Evolutionary conservation across 1,139 yeast genomes (phyloP).

Genomic region (Debaryomyces robertsiae): DNA sequence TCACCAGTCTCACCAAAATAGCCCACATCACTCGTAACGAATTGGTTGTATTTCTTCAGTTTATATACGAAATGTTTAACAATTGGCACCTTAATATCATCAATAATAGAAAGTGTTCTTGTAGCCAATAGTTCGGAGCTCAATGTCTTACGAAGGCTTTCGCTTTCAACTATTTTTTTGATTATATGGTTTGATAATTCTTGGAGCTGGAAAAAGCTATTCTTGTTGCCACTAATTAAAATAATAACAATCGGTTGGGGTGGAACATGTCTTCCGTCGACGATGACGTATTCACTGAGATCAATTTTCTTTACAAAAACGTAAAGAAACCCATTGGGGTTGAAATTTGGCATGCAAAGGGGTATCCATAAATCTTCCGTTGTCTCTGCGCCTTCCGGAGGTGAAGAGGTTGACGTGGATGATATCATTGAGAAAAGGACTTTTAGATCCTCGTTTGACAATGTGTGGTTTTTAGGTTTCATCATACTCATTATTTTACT

Average conservation of each 20-base stretch:
- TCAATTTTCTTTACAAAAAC: constrained; percentile 69
- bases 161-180: constrained; percentile 38
- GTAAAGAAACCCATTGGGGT: constrained; percentile 82
- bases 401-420: constrained; percentile 19
- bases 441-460: constrained; percentile 36
- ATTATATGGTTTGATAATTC: constrained; percentile 58
- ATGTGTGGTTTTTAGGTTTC: constrained; percentile 38
- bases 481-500: constrained; percentile 32
- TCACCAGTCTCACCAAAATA: constrained; percentile 17
- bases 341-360: constrained; percentile 87
- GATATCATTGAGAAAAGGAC: constrained; percentile 33
- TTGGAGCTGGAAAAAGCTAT: constrained; percentile 76
- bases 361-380: constrained; percentile 91
- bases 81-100: constrained; percentile 59
- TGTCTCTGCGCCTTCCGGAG: constrained; percentile 17
- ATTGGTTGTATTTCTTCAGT: constrained; percentile 54
- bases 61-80: constrained; percentile 82
- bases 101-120: constrained; percentile 22
- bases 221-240: constrained; percentile 79
- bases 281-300: constrained; percentile 21
- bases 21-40: constrained; percentile 31
- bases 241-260: constrained; percentile 56
- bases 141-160: constrained; percentile 40
- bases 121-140: constrained; percentile 31
- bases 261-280: constrained; percentile 18